Base-by-base conservation (phyloP, 2,329 filamentous ascomycete species). In the Tolypocladium capitatum region DNA sequence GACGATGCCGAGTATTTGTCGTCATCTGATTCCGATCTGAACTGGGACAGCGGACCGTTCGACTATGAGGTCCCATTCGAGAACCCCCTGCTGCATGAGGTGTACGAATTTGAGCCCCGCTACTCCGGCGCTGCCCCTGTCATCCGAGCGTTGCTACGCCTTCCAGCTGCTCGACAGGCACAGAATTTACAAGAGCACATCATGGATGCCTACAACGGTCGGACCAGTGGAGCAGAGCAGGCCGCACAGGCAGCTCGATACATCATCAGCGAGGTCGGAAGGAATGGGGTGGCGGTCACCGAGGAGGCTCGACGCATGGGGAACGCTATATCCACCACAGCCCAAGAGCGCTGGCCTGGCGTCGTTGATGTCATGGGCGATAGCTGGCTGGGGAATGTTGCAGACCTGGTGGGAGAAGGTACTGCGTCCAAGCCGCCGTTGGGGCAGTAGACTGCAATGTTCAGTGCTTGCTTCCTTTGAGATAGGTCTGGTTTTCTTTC, bases 1-100 rank as follows among this genome's bases (percentile, higher is more conserved):
- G 43, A 48, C 4, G 42, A 46, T 10, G 47, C 14, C 2, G 47
- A 50, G n/a, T 27, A 30, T 21, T 18, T 48, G 14, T 46, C 11
- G 36, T 41, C 38, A 6, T 46, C 47, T 3, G 43, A 49, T 0
- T 49, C 40, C 5, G 33, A 41, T 13, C 41, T 50, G 31, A 41
- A 52, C 5, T 41, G 45, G 44, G 34, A 46, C 21, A 46, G 43
- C 5, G 43, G 31, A 16, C 43, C 45, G 6, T 47, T 49, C 18
- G 45, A 43, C 11, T 52, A 49, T 10, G 27, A 34, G 1, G 42
- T 57, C 16, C 43, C 46, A 9, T 46, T 57, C 8, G 34, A 48
- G 11, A 42, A 43, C 0, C 47, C 47, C 5, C 30, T 43, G 13
- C 16, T 33, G 5, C 40, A 41, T 2, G 36, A 40, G 6, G 5